Percentiles rank a stretch among this genome's conserved stretches.
Evolutionary conservation across 768 basidiomycete species (phyloP).

Genomic region (Trametopsis cervina): DNA sequence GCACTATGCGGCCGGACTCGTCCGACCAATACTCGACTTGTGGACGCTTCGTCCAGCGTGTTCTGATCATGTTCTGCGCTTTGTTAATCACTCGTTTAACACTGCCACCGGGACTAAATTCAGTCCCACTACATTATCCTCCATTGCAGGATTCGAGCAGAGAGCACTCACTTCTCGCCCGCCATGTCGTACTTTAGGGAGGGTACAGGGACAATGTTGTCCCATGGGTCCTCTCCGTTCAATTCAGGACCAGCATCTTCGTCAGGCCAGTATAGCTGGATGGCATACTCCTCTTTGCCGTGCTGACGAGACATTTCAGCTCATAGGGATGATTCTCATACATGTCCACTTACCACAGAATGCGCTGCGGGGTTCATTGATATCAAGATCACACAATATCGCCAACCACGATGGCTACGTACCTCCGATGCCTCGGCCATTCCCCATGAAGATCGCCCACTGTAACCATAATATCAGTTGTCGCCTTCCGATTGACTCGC

Average conservation of each 20-base stretch:
- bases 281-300: conserved; percentile 30
- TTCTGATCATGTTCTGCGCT: conserved; percentile 28
- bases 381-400: conserved; percentile 13
- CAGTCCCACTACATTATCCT: not conserved
- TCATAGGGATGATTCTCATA: not conserved
- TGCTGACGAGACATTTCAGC: conserved; percentile 30
- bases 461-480: conserved; percentile 3
- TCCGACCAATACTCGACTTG: conserved; percentile 43
- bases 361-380: conserved; percentile 12
- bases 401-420: no score
- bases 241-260: conserved; percentile 25
- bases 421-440: conserved; percentile 20
- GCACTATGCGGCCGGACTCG: conserved; percentile 37
- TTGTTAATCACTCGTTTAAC: conserved; percentile 29
- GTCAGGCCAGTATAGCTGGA: conserved; percentile 32
- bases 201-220: conserved; percentile 24
- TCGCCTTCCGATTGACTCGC: not conserved
- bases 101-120: conserved; percentile 15
- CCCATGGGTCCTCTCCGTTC: conserved; percentile 27
- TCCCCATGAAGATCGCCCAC: conserved; percentile 27
- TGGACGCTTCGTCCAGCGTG: conserved; percentile 27
- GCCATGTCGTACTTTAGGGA: conserved; percentile 28
- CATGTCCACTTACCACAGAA: conserved; percentile 13
- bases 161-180: conserved; percentile 30
- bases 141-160: not conserved